These are phyloP conservation scores for Aquilaria malaccensis DNA, from an alignment of 345 rosid genomes.

Conservation along the genomic window DNA sequence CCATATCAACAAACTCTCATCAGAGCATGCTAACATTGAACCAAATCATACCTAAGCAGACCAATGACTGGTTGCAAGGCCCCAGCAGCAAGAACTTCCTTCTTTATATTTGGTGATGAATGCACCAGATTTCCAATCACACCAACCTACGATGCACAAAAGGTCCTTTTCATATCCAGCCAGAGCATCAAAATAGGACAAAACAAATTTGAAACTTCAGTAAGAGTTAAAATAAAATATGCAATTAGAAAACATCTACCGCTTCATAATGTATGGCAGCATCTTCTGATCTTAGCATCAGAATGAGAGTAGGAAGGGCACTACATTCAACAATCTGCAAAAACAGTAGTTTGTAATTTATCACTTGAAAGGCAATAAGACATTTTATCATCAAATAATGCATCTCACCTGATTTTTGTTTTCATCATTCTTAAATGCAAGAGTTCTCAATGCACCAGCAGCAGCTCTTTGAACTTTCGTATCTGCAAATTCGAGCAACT, in stretches of 20 bases:
- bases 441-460: constrained; percentile 93
- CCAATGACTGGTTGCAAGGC: constrained; percentile 97
- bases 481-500: constrained; percentile 81
- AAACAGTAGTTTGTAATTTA: constrained; percentile 10
- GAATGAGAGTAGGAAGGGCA: constrained; percentile 91
- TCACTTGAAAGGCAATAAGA: neutral
- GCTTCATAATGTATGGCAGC: constrained; percentile 99
- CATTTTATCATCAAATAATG: constrained; percentile 1
- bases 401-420: constrained; percentile 78
- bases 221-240: constrained; percentile 1
- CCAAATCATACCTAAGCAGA: constrained; percentile 56
- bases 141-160: constrained; percentile 48
- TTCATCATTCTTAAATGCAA: constrained; percentile 94
- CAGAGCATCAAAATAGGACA: neutral
- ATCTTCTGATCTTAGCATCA: constrained; percentile 95
- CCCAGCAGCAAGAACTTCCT: constrained; percentile 91
- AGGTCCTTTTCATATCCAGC: constrained; percentile 7
- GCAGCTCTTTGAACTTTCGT: constrained; percentile 98
- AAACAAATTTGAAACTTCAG: constrained; percentile 7
- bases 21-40: neutral
- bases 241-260: constrained; percentile 32
- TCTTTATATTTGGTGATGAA: constrained; percentile 91
- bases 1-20: neutral
- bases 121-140: constrained; percentile 96
- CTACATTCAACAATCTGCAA: constrained; percentile 89